Conservation (phyloP, 345 rosid genomes). For the Populus pruinosa region DNA sequence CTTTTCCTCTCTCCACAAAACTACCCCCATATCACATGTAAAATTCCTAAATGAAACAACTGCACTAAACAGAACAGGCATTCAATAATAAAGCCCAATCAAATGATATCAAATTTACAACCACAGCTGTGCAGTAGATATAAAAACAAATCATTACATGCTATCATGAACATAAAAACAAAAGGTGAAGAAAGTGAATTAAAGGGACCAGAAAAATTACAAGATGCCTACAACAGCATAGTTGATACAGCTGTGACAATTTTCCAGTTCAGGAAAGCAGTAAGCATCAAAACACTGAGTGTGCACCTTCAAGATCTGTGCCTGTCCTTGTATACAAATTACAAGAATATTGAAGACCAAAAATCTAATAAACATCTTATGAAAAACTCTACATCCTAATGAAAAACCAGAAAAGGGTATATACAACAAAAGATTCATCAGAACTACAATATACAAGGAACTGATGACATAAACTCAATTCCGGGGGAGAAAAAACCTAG, state of each 20-base stretch:
- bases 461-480: not conserved
- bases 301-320: not conserved
- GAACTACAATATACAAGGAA: slow-evolving; percentile 4
- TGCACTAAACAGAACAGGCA: not conserved
- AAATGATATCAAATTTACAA: not conserved
- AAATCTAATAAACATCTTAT: slow-evolving; percentile 3
- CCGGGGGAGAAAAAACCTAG: not conserved
- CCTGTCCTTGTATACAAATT: not conserved
- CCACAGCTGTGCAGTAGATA: not conserved
- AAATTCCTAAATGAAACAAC: not conserved
- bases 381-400: slow-evolving; percentile 1
- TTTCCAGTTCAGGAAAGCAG: not conserved
- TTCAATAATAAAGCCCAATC: not conserved
- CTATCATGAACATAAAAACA: not conserved
- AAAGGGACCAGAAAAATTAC: not conserved
- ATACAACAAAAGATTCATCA: slow-evolving; percentile 2
- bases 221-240: not conserved
- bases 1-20: not conserved
- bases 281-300: not conserved
- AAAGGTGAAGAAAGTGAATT: not conserved
- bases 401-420: not conserved
- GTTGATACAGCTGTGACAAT: not conserved
- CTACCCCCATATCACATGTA: not conserved
- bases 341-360: not conserved
- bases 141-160: not conserved